phyloP scores from a whole-genome alignment of 1,139 yeast genomes.

The Kurtzmaniella quercitrusa region DNA sequence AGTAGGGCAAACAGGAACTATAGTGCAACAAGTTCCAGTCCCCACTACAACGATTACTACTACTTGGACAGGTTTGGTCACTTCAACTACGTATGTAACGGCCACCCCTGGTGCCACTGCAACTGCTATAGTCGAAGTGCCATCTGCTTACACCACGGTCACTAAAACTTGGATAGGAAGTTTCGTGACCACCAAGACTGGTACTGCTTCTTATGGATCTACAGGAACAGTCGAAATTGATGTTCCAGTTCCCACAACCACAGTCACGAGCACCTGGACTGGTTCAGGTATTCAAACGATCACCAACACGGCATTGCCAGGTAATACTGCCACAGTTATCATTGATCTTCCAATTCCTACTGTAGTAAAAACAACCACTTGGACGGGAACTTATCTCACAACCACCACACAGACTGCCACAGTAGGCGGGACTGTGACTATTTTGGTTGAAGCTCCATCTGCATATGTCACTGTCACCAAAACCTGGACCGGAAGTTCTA shows the following conservation, averaged over 20 bases:
- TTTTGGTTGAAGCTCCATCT: conserved; percentile 12
- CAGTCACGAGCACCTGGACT: conserved; percentile 2
- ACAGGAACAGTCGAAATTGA: conserved; percentile 8
- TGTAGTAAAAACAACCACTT: conserved; percentile 4
- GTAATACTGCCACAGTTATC: conserved; percentile 4
- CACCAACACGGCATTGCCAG: conserved; percentile 1
- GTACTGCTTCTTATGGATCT: conserved; percentile 8
- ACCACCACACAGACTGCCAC: conserved; percentile 8
- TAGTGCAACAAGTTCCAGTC: conserved; percentile 12
- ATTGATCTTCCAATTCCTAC: conserved; percentile 3
- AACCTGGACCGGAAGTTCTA: conserved; percentile 6
- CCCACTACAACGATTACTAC: conserved; percentile 11
- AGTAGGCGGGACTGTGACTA: conserved; percentile 9
- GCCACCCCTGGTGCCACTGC: conserved; percentile 7
- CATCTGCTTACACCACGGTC: conserved; percentile 6
- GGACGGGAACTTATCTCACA: conserved; percentile 7
- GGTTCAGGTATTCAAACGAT: not conserved
- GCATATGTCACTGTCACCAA: conserved; percentile 9
- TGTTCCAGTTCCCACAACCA: conserved; percentile 11
- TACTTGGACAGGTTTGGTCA: conserved; percentile 9
- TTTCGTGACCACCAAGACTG: conserved; percentile 13
- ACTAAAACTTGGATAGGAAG: conserved; percentile 8
- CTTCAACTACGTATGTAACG: conserved; percentile 7
- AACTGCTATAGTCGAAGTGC: conserved; percentile 10
- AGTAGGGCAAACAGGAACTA: conserved; percentile 13